phyloP scores from a whole-genome alignment of 495 filamentous ascomycete genomes.

The Penicillium egyptiacum region DNA sequence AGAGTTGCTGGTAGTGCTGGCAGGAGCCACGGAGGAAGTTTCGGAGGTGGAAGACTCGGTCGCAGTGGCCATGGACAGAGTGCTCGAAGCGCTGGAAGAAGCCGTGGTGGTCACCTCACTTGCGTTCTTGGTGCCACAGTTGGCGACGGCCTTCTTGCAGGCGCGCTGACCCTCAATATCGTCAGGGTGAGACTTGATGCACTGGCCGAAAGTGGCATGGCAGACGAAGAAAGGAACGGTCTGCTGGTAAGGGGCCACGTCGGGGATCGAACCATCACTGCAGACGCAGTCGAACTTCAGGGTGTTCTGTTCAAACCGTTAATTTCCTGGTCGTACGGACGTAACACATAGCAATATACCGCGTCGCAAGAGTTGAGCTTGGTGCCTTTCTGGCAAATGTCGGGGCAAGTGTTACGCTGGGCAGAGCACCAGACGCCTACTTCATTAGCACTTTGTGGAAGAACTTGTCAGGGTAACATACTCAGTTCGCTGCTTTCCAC shows the following conservation, averaged over 20 bases:
- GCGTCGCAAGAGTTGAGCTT: constrained; percentile 43
- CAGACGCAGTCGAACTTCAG: constrained; percentile 58
- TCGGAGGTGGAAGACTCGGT: constrained; percentile 28
- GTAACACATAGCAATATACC: constrained; percentile 33
- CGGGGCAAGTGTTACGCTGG: constrained; percentile 48
- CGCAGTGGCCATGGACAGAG: constrained; percentile 31
- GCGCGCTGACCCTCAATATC: constrained; percentile 44
- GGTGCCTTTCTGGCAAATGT: constrained; percentile 44
- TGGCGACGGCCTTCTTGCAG: constrained; percentile 41
- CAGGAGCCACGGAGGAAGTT: constrained; percentile 34
- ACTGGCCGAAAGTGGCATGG: constrained; percentile 48
- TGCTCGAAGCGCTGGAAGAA: constrained; percentile 27
- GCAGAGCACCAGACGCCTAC: constrained; percentile 48
- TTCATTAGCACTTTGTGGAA: constrained; percentile 7
- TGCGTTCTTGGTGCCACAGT: constrained; percentile 53
- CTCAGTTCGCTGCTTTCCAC: constrained; percentile 30
- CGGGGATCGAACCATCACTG: constrained; percentile 49
- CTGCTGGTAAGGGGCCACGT: constrained; percentile 51
- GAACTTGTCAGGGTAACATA: constrained; percentile 23
- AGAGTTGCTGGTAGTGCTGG: constrained; percentile 33
- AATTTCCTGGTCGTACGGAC: not conserved
- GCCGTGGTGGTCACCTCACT: constrained; percentile 29
- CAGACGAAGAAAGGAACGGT: constrained; percentile 62
- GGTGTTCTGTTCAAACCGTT: constrained; percentile 33
- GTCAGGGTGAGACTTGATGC: constrained; percentile 47